Evolutionary conservation across 2,329 filamentous ascomycete genomes (phyloP).

Genomic region (Pezicula neosporulosa): DNA sequence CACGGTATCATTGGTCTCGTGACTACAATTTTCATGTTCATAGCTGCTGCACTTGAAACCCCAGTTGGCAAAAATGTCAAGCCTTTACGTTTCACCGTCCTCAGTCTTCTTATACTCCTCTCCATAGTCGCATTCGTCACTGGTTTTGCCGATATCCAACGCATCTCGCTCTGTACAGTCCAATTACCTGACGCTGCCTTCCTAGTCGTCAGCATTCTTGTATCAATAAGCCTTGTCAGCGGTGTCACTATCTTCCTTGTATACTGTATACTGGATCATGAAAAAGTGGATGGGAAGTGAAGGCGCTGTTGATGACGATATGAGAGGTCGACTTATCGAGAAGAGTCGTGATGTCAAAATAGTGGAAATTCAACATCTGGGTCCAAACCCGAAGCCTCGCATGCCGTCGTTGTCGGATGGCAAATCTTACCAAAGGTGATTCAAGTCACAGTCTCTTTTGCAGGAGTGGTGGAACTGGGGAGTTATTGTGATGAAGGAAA

Average conservation of each 20-base stretch:
- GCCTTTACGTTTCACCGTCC: constrained; percentile 4
- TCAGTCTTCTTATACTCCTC: not conserved
- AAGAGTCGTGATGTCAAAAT: not conserved
- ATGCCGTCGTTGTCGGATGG: no score
- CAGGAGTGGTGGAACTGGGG: no score
- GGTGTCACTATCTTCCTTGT: not conserved
- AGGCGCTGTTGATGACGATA: not conserved
- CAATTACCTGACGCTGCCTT: not conserved
- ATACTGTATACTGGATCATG: not conserved
- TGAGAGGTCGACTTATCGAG: not conserved
- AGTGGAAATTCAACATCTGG: no score
- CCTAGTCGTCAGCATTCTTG: not conserved
- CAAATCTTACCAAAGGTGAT: no score
- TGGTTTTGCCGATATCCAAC: not conserved
- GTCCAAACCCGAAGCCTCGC: no score
- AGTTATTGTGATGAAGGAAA: no score
- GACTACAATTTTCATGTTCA: not conserved
- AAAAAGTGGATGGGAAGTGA: not conserved
- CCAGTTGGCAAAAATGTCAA: constrained; percentile 19
- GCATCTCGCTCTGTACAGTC: not conserved
- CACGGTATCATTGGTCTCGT: not conserved
- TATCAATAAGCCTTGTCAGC: not conserved
- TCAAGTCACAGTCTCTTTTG: no score
- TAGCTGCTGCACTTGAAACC: constrained; percentile 17
- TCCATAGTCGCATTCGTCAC: not conserved